Evolutionary conservation across 1,284 basidiomycete species (phyloP).

Genomic region (Cryptococcus floricola): DNA sequence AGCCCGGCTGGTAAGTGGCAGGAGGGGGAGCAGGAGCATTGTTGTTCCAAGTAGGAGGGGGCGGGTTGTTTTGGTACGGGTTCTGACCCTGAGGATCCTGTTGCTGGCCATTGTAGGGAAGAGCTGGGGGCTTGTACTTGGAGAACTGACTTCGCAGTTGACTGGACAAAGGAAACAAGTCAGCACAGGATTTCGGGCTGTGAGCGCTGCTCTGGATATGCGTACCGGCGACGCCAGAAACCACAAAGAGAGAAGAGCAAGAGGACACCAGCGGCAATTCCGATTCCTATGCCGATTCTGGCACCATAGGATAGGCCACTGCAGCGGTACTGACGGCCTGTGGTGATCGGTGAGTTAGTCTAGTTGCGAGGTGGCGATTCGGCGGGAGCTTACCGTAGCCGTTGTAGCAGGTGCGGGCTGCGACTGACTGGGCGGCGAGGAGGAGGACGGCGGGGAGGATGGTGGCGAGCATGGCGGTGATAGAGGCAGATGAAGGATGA

Average conservation of each 20-base stretch:
- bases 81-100: constrained; percentile 17
- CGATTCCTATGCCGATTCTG: constrained; percentile 44
- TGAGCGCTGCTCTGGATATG: constrained; percentile 5
- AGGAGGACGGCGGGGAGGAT: constrained; percentile 5
- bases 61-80: constrained; percentile 35
- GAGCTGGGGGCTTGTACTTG: constrained; percentile 33
- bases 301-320: constrained; percentile 35
- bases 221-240: constrained; percentile 39
- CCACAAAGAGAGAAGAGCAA: constrained; percentile 31
- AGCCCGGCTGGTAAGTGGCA: constrained; percentile 39
- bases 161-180: constrained; percentile 6
- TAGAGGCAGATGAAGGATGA: background rate
- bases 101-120: constrained; percentile 22
- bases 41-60: constrained; percentile 20
- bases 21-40: constrained; percentile 24
- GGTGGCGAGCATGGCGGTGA: background rate
- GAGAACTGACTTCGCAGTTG: constrained; percentile 24
- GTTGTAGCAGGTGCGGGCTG: constrained; percentile 11
- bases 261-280: constrained; percentile 36
- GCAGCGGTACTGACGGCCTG: constrained; percentile 28
- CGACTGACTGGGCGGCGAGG: constrained; percentile 5
- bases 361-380: background rate
- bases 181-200: background rate
- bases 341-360: background rate
- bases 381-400: constrained; percentile 13